These are phyloP conservation scores for Botryotinia convoluta DNA, from an alignment of 2,329 filamentous ascomycete species.

Conservation along the genomic window DNA sequence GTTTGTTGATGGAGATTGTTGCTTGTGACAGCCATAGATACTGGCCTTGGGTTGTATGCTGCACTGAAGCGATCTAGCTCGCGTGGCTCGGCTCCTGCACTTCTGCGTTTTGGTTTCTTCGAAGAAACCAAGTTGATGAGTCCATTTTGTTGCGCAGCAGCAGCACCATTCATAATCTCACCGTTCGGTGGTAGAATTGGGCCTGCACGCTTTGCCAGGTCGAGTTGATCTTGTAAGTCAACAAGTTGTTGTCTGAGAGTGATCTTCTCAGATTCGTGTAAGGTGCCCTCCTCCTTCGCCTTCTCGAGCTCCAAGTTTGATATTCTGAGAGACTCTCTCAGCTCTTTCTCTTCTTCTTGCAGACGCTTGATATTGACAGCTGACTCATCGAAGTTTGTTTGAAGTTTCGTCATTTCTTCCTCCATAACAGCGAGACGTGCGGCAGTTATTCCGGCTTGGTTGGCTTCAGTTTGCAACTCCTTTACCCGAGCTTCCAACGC, in stretches of 20 bases:
- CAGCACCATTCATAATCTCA: slow-evolving; percentile 63
- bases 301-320: slow-evolving; percentile 80
- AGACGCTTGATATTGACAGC: slow-evolving; percentile 86
- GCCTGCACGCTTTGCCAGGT: slow-evolving; percentile 68
- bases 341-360: slow-evolving; percentile 86
- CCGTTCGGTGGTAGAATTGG: slow-evolving; percentile 66
- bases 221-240: slow-evolving; percentile 89
- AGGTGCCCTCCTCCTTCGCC: slow-evolving; percentile 69
- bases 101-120: slow-evolving; percentile 95
- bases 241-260: slow-evolving; percentile 83
- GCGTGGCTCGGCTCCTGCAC: slow-evolving; percentile 81
- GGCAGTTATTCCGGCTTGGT: slow-evolving; percentile 93
- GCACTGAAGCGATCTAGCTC: slow-evolving; percentile 87
- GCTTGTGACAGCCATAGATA: slow-evolving; percentile 86
- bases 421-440: slow-evolving; percentile 90
- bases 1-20: slow-evolving; percentile 65
- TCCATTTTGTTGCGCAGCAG: slow-evolving; percentile 60
- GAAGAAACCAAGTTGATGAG: slow-evolving; percentile 96
- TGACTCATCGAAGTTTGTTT: slow-evolving; percentile 86
- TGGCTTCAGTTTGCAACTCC: slow-evolving; percentile 93
- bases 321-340: slow-evolving; percentile 76
- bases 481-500: slow-evolving; percentile 85
- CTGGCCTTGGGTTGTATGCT: slow-evolving; percentile 89
- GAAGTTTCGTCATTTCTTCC: slow-evolving; percentile 90
- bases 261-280: slow-evolving; percentile 80